These are phyloP conservation scores for Silene conica DNA, from an alignment of 148 eudicot species.

Conservation along the genomic window DNA sequence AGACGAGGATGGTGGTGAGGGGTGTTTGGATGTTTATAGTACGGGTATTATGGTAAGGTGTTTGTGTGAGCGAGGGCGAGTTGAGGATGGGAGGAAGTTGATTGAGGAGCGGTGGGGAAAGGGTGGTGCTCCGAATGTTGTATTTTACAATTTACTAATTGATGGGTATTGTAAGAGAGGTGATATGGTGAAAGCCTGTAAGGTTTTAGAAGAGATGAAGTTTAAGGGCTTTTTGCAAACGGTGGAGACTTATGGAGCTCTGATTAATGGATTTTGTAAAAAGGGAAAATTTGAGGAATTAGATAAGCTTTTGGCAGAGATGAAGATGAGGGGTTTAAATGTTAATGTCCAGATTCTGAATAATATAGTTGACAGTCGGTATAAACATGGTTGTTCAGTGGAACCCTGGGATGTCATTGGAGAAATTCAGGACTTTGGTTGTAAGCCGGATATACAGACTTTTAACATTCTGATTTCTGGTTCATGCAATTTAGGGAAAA, in stretches of 20 bases:
- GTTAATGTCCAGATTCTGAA: slow-evolving; percentile 59
- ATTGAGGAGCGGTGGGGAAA: slow-evolving; percentile 84
- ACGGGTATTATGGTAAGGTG: slow-evolving; percentile 66
- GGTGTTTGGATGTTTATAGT: slow-evolving; percentile 67
- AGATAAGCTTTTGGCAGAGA: slow-evolving; percentile 60
- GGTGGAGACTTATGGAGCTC: slow-evolving; percentile 72
- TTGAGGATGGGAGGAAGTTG: slow-evolving; percentile 69
- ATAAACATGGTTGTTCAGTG: slow-evolving; percentile 42
- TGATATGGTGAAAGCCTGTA: slow-evolving; percentile 38
- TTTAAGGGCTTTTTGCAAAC: slow-evolving; percentile 60
- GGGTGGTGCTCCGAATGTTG: slow-evolving; percentile 73
- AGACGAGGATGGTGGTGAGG: slow-evolving; percentile 25
- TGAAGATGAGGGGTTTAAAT: slow-evolving; percentile 58
- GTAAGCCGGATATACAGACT: slow-evolving; percentile 69
- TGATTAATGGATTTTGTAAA: slow-evolving; percentile 64
- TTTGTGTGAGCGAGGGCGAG: slow-evolving; percentile 67
- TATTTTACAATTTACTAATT: slow-evolving; percentile 72
- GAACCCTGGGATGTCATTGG: slow-evolving; percentile 48
- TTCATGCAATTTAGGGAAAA: slow-evolving; percentile 51
- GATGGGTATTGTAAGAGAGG: slow-evolving; percentile 81
- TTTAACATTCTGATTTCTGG: slow-evolving; percentile 61
- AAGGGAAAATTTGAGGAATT: slow-evolving; percentile 51
- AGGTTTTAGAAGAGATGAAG: slow-evolving; percentile 58
- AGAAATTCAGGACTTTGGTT: slow-evolving; percentile 46
- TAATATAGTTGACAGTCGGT: slow-evolving; percentile 55